phyloP scores from a whole-genome alignment of 2,329 filamentous ascomycete species.

The Westerdykella sp. region DNA sequence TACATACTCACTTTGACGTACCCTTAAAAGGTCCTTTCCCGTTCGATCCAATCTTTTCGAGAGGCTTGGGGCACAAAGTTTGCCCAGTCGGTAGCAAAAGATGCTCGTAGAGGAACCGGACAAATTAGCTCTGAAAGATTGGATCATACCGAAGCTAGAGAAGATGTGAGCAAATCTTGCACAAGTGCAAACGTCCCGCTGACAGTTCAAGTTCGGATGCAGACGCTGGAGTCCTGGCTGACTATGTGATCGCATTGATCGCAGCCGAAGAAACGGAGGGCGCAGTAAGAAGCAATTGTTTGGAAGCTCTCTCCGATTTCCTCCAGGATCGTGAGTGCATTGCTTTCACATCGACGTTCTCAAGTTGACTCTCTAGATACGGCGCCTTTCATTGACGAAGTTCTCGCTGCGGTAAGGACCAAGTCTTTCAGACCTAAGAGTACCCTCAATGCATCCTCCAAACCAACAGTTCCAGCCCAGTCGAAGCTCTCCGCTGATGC shows the following conservation, averaged over 20 bases:
- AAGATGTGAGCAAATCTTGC: conserved; percentile 54
- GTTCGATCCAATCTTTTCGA: too few species aligned
- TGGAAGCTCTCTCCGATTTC: conserved; percentile 69
- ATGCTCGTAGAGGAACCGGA: conserved; percentile 54
- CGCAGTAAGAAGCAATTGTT: conserved; percentile 61
- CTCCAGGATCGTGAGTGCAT: conserved; percentile 55
- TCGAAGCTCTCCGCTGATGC: conserved; percentile 13
- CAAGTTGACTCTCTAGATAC: conserved; percentile 42
- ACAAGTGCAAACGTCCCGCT: neutral
- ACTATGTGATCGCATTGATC: conserved; percentile 75
- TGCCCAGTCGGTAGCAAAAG: neutral
- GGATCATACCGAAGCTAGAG: conserved; percentile 72
- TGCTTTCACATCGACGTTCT: too few species aligned
- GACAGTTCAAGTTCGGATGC: conserved; percentile 58
- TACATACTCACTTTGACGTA: too few species aligned
- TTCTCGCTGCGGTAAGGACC: conserved; percentile 60
- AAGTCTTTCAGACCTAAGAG: conserved; percentile 40
- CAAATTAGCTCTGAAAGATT: conserved; percentile 59
- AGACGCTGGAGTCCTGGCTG: conserved; percentile 73
- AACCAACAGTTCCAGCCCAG: conserved; percentile 15
- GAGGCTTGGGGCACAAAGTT: too few species aligned
- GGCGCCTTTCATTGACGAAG: conserved; percentile 60
- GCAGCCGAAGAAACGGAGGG: conserved; percentile 60
- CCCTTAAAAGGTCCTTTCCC: too few species aligned
- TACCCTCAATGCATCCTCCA: conserved; percentile 13